Evolutionary conservation across 2,329 filamentous ascomycete genomes (phyloP), one percentile per base, ranked within the genome.

Genomic region (Aspergillus uvarum): DNA sequence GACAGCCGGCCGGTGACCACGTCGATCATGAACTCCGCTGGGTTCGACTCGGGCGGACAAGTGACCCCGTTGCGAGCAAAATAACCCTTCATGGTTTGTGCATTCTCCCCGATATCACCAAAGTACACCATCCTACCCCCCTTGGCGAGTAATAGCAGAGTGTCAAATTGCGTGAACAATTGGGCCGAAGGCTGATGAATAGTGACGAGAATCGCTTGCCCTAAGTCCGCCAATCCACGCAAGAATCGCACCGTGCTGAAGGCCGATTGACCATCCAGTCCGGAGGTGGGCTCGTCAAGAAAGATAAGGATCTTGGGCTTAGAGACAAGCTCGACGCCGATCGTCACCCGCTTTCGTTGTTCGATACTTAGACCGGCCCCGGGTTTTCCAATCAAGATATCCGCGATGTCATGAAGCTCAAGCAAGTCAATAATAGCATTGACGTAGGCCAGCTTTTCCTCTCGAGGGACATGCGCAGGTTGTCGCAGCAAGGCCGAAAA

Each of bases 321-420:
- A 3, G 92, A 92, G 32, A 91, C 92, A n/a, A 97, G 83, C 73
- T 97, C 93, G 11, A 96, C 92, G 74, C 91, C 93, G 64, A 96
- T 96, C 0, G 92, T 96, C 2, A 96, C 82, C 66, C 91, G 89
- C 71, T 87, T 87, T 14, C 85, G 80, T 69, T 87, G 85, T 70
- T 87, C 85, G n/a, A 83, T 80, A 54, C 83, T 83, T 50, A 83
- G 74, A 74, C 81, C 92, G 79, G 94, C 90, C 58, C 92, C 92
- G 2, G 90, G 90, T 21, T 94, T 87, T 80, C 92, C 92, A 55
- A 96, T 90, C 42, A 96, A 83, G 12, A 92, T 92, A 72, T 96
- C 91, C 14, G 92, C 91, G 67, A 93, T 95, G 53, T 91, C 86
- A 60, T 90, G 82, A 91, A 96, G 96, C 47, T 94, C 91, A 14